Evolutionary conservation across 768 basidiomycete species (phyloP).

Genomic region (Clitopilus hobsonii): DNA sequence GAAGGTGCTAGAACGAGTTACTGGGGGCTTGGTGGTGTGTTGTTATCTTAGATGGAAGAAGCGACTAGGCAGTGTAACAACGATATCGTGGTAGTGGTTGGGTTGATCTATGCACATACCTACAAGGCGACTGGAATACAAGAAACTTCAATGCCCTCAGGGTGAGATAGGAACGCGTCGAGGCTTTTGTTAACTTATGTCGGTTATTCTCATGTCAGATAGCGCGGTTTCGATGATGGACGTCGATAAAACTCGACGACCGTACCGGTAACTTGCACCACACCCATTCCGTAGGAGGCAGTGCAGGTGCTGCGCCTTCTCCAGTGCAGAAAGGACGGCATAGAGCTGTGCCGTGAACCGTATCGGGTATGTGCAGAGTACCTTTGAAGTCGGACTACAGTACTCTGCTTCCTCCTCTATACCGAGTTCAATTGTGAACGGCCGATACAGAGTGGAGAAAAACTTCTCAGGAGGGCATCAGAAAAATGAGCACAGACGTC

Average conservation of each 20-base stretch:
- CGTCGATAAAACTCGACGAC: background rate
- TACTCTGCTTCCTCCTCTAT: conserved; percentile 1
- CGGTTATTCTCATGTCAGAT: background rate
- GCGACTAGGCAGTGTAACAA: background rate
- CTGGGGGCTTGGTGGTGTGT: background rate
- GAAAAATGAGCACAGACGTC: background rate
- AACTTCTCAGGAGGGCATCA: background rate
- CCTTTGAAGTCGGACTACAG: background rate
- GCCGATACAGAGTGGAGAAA: background rate
- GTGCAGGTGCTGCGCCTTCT: background rate
- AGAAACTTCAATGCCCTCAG: background rate
- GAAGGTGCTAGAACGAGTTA: background rate
- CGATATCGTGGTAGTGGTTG: background rate
- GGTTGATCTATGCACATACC: background rate
- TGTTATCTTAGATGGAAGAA: background rate
- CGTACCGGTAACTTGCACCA: background rate
- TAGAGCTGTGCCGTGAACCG: background rate
- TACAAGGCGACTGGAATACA: background rate
- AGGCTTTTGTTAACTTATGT: background rate
- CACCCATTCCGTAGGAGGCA: background rate
- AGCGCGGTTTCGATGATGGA: background rate
- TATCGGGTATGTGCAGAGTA: background rate
- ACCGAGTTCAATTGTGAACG: background rate
- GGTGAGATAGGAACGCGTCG: background rate
- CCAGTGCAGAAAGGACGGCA: background rate